Evolutionary conservation across 176 grass and related monocot genomes (phyloP).

Genomic region (Zoysia pacifica): DNA sequence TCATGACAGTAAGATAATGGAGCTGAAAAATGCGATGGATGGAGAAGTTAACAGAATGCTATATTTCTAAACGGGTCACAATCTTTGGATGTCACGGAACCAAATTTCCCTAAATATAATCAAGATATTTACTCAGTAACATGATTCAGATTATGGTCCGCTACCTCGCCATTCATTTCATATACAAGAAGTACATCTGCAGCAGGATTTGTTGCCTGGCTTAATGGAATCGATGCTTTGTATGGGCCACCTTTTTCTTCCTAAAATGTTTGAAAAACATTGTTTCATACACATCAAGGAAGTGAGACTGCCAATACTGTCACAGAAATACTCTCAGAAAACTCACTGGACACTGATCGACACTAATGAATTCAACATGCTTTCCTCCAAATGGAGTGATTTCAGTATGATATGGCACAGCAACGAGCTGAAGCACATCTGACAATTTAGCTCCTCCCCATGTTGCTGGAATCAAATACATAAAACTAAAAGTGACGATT

Average conservation of each 20-base stretch:
- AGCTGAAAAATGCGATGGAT: no score
- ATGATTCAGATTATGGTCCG: not conserved
- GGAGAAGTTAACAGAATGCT: no score
- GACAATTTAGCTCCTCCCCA: constrained; percentile 75
- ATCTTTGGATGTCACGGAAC: no score
- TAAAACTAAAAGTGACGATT: not conserved
- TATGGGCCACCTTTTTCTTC: constrained; percentile 87
- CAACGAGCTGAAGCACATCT: constrained; percentile 56
- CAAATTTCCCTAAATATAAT: no score
- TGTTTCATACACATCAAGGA: not conserved
- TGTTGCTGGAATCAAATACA: constrained; percentile 40
- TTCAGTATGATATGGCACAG: constrained; percentile 44
- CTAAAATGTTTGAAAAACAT: constrained; percentile 32
- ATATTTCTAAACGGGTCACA: no score
- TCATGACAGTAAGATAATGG: no score
- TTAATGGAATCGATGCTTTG: constrained; percentile 75
- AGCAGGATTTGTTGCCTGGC: constrained; percentile 66
- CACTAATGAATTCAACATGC: constrained; percentile 62
- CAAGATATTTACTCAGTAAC: not conserved
- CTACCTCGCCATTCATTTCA: constrained; percentile 91
- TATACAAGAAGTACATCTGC: constrained; percentile 83
- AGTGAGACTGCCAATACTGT: not conserved
- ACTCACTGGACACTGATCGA: constrained; percentile 68
- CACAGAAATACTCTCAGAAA: not conserved
- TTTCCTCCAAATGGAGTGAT: constrained; percentile 55